A percentile compares a stretch with the other conserved stretches of the same genome.
Conservation (phyloP, 73 alveolate genomes). For the Breviolum minutum region DNA sequence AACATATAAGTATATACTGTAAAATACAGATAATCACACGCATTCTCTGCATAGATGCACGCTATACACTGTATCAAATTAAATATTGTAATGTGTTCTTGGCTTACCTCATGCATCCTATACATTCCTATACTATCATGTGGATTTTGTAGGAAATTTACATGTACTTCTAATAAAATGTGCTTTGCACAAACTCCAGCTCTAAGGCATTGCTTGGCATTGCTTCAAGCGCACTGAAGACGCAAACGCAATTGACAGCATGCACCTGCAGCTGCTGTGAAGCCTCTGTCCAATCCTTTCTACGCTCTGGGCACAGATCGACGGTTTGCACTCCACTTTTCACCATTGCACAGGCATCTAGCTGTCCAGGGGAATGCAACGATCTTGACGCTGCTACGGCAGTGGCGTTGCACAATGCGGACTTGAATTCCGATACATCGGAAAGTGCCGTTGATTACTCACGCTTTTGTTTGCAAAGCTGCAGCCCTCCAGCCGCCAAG, state of each 20-base stretch:
- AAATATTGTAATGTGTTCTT: no score
- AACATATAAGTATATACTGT: no score
- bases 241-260: conserved; percentile 29
- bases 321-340: conserved; percentile 69
- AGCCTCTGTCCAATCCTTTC: conserved; percentile 10
- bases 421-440: neutral
- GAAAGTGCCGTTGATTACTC: conserved; percentile 74
- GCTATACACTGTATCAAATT: no score
- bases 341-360: conserved; percentile 60
- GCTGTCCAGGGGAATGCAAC: conserved; percentile 83
- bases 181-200: no score
- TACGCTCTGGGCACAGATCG: neutral
- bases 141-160: no score
- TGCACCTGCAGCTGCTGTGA: conserved; percentile 93
- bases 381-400: conserved; percentile 41
- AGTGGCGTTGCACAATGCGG: conserved; percentile 16
- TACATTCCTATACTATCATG: no score
- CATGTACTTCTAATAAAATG: no score
- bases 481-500: conserved; percentile 39
- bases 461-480: conserved; percentile 56
- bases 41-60: no score
- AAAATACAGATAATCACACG: no score
- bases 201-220: no score
- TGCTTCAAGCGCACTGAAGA: neutral
- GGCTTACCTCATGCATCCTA: no score